Evolutionary conservation across 345 rosid genomes (phyloP).

Genomic region (Aquilaria sinensis): DNA sequence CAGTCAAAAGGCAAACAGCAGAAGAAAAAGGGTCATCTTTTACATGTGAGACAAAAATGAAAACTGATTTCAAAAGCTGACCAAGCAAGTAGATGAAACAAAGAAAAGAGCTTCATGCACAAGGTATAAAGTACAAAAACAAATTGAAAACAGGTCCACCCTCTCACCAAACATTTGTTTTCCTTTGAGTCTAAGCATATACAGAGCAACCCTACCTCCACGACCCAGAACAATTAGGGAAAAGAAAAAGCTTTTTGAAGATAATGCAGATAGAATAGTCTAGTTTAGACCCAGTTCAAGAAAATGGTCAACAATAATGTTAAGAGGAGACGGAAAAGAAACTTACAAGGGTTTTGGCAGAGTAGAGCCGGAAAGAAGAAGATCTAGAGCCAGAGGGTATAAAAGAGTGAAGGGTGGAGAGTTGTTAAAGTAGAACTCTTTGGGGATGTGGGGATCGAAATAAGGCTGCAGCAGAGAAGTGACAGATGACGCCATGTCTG

Average conservation of each 20-base stretch:
- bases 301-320: too few relatives aligned
- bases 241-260: constrained; percentile 17
- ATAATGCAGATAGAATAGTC: too few relatives aligned
- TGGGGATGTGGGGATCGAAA: too few relatives aligned
- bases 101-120: constrained; percentile 34
- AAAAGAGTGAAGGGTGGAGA: too few relatives aligned
- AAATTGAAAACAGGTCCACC: constrained; percentile 35
- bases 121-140: constrained; percentile 26
- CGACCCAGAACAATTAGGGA: not conserved
- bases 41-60: constrained; percentile 35
- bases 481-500: too few relatives aligned
- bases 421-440: too few relatives aligned
- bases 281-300: too few relatives aligned
- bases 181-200: constrained; percentile 44
- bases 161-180: constrained; percentile 46
- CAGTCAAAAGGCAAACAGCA: constrained; percentile 7
- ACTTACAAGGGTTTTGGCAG: too few relatives aligned
- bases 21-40: constrained; percentile 19
- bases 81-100: constrained; percentile 32
- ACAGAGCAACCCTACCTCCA: not conserved
- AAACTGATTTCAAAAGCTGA: constrained; percentile 40
- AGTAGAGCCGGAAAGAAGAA: too few relatives aligned
- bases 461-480: too few relatives aligned
- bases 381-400: too few relatives aligned
- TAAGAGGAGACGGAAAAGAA: too few relatives aligned